Conservation (phyloP, 1,139 yeast species). For the Saccharomyces hybrid region DNA sequence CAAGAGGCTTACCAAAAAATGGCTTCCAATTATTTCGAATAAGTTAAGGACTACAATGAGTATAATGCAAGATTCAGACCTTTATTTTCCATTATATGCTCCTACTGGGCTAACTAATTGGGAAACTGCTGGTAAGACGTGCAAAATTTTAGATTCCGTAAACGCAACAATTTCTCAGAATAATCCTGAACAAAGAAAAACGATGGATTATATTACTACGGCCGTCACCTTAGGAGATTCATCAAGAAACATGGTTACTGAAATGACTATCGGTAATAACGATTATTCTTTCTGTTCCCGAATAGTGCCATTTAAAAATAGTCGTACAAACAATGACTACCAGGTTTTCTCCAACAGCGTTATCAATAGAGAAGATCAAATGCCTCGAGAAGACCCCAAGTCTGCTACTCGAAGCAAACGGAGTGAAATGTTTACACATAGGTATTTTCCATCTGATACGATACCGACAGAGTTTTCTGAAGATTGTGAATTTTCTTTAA, state of each 20-base stretch:
- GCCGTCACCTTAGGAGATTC: conserved; percentile 18
- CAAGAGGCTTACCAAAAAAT: conserved; percentile 8
- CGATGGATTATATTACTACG: conserved; percentile 18
- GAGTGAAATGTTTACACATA: conserved; percentile 15
- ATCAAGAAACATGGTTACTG: conserved; percentile 20
- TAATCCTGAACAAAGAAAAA: conserved; percentile 12
- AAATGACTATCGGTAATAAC: conserved; percentile 10
- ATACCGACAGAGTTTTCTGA: conserved; percentile 28
- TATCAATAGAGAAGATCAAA: conserved; percentile 27
- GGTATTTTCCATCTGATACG: conserved; percentile 32
- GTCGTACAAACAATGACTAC: conserved; percentile 2
- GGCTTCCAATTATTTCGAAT: conserved; percentile 15
- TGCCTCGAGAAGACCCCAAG: conserved; percentile 3
- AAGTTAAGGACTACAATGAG: conserved; percentile 23
- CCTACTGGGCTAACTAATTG: conserved; percentile 18
- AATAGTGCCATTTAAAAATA: conserved; percentile 11
- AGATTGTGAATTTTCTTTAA: conserved; percentile 16
- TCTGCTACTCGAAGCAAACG: conserved; percentile 8
- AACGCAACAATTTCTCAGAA: conserved; percentile 16
- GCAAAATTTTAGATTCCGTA: conserved; percentile 22
- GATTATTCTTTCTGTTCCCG: conserved; percentile 21
- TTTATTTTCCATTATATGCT: conserved; percentile 26
- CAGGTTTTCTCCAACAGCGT: conserved; percentile 33
- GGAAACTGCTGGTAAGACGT: conserved; percentile 24
- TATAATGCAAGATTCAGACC: conserved; percentile 23